A percentile compares a stretch with the other conserved stretches of the same genome.
Conservation (phyloP, 169 alveolate genomes). For the Plasmodium adleri region DNA sequence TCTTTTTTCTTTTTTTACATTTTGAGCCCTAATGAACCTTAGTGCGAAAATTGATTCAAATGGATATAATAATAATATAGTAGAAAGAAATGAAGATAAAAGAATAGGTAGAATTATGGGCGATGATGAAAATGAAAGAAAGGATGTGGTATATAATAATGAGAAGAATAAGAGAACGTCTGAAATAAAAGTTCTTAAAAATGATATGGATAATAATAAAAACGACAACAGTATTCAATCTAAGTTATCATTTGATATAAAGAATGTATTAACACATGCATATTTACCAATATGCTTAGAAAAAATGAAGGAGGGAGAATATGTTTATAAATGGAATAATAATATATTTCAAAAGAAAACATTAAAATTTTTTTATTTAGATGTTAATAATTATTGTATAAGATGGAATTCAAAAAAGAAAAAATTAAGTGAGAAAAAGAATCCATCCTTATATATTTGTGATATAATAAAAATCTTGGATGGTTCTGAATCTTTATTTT, state of each 20-base stretch:
- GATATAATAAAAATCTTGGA: slow-evolving; percentile 75
- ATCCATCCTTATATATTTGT: slow-evolving; percentile 68
- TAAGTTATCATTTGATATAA: slow-evolving; percentile 69
- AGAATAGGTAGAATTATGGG: slow-evolving; percentile 5
- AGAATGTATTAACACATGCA: slow-evolving; percentile 68
- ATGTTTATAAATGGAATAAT: slow-evolving; percentile 75
- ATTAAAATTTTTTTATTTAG: slow-evolving; percentile 70
- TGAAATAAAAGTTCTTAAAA: neutral
- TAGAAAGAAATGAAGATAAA: slow-evolving; percentile 29
- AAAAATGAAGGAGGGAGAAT: slow-evolving; percentile 78
- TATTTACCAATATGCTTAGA: slow-evolving; percentile 73
- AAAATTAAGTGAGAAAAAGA: slow-evolving; percentile 65
- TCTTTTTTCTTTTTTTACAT: slow-evolving; percentile 15
- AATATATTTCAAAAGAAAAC: slow-evolving; percentile 75
- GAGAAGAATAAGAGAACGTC: neutral
- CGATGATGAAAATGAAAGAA: neutral
- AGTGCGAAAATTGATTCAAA: slow-evolving; percentile 21
- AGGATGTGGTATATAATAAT: neutral
- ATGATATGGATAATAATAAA: slow-evolving; percentile 18
- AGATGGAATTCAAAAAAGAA: slow-evolving; percentile 77
- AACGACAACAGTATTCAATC: slow-evolving; percentile 17
- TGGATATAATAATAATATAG: slow-evolving; percentile 19
- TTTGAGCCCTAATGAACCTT: slow-evolving; percentile 49
- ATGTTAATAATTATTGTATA: slow-evolving; percentile 74
- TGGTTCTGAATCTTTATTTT: slow-evolving; percentile 75